phyloP scores from a whole-genome alignment of 2,329 filamentous ascomycete genomes.

The Cladosporium sp. region DNA sequence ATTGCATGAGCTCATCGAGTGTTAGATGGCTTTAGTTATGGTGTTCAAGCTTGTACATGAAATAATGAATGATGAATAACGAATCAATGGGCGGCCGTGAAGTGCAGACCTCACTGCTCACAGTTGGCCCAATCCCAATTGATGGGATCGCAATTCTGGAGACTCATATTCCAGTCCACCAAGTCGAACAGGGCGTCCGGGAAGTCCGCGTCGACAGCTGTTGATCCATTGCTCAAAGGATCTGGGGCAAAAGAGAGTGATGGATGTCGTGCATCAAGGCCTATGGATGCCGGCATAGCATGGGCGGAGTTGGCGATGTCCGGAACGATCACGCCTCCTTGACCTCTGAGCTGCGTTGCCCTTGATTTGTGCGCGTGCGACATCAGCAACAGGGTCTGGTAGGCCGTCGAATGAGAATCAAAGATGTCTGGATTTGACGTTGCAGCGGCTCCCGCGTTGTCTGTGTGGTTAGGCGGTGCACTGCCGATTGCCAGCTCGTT shows the following conservation, averaged over 20 bases:
- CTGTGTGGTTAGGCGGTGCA: background rate
- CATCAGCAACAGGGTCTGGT: constrained; percentile 1
- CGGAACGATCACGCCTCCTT: background rate
- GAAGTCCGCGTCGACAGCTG: background rate
- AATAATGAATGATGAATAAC: constrained; percentile 2
- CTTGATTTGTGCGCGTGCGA: background rate
- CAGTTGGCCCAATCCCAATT: background rate
- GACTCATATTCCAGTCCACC: background rate
- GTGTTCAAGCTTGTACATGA: background rate
- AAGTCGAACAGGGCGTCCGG: constrained; percentile 1
- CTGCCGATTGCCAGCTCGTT: background rate
- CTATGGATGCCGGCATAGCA: background rate
- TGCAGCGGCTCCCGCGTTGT: background rate
- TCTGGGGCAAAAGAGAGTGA: background rate
- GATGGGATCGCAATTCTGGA: background rate
- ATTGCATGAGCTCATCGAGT: background rate
- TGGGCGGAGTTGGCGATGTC: background rate
- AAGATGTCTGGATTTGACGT: background rate
- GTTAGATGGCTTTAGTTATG: background rate
- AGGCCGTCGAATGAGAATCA: background rate
- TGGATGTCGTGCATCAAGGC: background rate
- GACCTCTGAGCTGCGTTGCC: constrained; percentile 1
- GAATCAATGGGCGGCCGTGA: background rate
- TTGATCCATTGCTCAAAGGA: background rate
- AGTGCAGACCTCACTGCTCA: background rate